Conservation (phyloP, 2,329 filamentous ascomycete genomes). For the Plenodomus tracheiphilus region DNA sequence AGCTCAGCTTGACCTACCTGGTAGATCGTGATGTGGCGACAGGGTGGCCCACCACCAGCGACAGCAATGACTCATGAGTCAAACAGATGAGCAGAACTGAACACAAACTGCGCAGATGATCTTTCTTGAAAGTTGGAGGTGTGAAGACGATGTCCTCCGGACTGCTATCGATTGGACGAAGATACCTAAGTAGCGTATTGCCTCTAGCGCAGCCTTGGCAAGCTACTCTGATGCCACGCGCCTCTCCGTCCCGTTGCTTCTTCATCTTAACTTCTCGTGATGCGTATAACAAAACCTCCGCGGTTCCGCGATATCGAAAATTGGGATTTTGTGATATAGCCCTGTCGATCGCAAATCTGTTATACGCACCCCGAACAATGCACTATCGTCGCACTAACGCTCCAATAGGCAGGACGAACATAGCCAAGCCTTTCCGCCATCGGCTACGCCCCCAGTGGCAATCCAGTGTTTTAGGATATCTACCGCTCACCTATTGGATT, state of each 20-base stretch:
- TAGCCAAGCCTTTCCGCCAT: not conserved
- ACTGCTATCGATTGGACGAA: not conserved
- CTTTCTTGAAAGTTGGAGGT: no score
- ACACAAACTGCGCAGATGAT: no score
- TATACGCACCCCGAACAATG: not conserved
- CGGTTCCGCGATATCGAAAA: not conserved
- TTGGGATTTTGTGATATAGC: not conserved
- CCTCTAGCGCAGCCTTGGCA: not conserved
- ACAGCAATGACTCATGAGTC: no score
- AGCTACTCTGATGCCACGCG: not conserved
- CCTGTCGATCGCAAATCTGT: not conserved
- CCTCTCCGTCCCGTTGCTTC: no score
- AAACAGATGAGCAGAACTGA: no score
- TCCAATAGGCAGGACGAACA: not conserved
- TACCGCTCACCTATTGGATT: not conserved
- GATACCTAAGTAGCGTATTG: not conserved
- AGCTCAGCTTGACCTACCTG: no score
- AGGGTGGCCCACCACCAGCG: no score
- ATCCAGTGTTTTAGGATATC: not conserved
- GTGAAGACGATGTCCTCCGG: not conserved
- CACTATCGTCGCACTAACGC: not conserved
- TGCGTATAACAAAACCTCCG: not conserved
- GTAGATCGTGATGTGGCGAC: no score
- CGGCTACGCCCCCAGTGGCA: not conserved
- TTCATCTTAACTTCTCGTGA: not conserved